phyloP scores from a whole-genome alignment of 768 basidiomycete genomes.

The Postia placenta region DNA sequence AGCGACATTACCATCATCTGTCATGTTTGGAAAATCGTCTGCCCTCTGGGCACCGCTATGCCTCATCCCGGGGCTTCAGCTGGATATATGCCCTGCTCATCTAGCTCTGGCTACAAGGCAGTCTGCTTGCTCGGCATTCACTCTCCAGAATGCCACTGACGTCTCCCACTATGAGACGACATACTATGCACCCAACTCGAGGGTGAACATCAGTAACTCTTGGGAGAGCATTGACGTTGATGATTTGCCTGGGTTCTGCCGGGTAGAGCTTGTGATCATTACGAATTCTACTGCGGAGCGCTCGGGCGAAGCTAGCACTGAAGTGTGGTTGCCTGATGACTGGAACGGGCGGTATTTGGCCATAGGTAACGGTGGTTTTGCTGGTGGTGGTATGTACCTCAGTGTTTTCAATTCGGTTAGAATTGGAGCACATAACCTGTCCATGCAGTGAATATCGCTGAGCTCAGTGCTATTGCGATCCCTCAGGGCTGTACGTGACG shows the following conservation, averaged over 20 bases:
- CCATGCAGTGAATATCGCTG: constrained; percentile 15
- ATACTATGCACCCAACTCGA: constrained; percentile 11
- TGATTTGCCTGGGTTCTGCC: constrained; percentile 19
- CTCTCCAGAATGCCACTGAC: background rate
- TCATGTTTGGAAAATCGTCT: too few relatives aligned
- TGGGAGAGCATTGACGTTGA: constrained; percentile 16
- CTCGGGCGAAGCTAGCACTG: constrained; percentile 13
- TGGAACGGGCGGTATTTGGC: constrained; percentile 26
- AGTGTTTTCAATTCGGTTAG: background rate
- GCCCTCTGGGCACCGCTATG: too few relatives aligned
- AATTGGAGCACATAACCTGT: too few relatives aligned
- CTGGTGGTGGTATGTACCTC: constrained; percentile 19
- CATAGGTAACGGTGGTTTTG: constrained; percentile 24
- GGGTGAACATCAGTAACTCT: constrained; percentile 16
- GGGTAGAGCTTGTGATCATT: constrained; percentile 18
- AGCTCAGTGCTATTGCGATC: constrained; percentile 17
- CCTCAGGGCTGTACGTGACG: constrained; percentile 19
- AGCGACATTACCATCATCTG: too few relatives aligned
- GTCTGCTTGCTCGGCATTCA: constrained; percentile 8
- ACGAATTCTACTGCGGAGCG: constrained; percentile 19
- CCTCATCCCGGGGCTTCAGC: too few relatives aligned
- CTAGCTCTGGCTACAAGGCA: too few relatives aligned
- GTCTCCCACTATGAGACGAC: constrained; percentile 8
- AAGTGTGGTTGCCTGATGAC: constrained; percentile 26
- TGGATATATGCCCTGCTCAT: too few relatives aligned